Conservation (phyloP, 176 grass and related monocot genomes). For the Miscanthus lutarioriparius region DNA sequence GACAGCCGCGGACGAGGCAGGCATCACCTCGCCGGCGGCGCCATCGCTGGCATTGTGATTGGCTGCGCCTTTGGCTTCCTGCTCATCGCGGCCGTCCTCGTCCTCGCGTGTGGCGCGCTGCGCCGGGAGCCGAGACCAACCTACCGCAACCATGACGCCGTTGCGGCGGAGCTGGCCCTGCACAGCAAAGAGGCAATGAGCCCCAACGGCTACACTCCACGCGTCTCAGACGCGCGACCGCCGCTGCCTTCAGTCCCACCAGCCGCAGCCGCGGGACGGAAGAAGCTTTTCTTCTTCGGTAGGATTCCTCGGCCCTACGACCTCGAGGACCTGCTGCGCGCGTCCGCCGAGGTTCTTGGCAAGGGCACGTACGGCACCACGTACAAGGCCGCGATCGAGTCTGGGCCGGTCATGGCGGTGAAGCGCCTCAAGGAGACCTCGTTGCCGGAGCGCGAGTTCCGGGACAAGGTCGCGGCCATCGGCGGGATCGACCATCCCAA, state of each 20-base stretch:
- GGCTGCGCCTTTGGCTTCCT: conserved; percentile 39
- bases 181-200: conserved; percentile 62
- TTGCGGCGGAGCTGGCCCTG: conserved; percentile 55
- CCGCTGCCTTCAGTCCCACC: neutral
- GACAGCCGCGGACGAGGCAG: neutral
- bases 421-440: conserved; percentile 75
- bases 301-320: conserved; percentile 64
- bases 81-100: conserved; percentile 34
- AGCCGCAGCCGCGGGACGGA: conserved; percentile 15
- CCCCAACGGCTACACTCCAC: conserved; percentile 35
- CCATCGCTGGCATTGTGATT: conserved; percentile 67
- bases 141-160: conserved; percentile 38
- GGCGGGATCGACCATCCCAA: conserved; percentile 73
- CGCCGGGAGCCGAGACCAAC: neutral
- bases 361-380: conserved; percentile 86
- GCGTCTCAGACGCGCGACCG: conserved; percentile 26
- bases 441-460: conserved; percentile 67
- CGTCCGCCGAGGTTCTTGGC: conserved; percentile 81
- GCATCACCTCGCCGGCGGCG: conserved; percentile 50
- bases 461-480: conserved; percentile 58
- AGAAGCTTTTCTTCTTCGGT: conserved; percentile 79
- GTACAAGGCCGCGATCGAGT: conserved; percentile 75
- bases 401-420: conserved; percentile 53
- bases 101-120: conserved; percentile 39
- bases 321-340: conserved; percentile 74